Percentiles rank a stretch among this genome's conserved stretches.
Evolutionary conservation across 495 filamentous ascomycete species (phyloP).

Genomic region (Tuber melanosporum): DNA sequence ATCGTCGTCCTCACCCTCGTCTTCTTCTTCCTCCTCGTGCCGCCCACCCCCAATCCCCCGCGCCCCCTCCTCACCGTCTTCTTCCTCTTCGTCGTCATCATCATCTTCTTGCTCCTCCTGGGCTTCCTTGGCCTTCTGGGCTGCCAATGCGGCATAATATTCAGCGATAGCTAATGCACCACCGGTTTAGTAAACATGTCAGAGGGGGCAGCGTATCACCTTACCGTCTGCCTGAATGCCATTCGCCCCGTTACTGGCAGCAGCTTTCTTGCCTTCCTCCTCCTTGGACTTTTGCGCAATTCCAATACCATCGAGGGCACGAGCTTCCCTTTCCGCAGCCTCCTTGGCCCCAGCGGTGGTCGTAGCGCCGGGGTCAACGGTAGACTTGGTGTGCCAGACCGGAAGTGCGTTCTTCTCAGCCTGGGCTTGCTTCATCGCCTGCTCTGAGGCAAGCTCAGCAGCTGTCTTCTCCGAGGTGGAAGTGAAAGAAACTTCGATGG

Average conservation of each 20-base stretch:
- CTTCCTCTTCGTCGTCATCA: slow-evolving; percentile 49
- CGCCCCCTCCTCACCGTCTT: slow-evolving; percentile 36
- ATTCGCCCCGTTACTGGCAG: slow-evolving; percentile 42
- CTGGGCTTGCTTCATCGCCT: slow-evolving; percentile 63
- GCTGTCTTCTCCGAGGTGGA: slow-evolving; percentile 66
- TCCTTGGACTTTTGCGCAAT: slow-evolving; percentile 49
- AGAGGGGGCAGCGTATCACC: not conserved
- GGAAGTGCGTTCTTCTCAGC: slow-evolving; percentile 81
- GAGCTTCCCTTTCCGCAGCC: slow-evolving; percentile 41
- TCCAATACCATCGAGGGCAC: slow-evolving; percentile 32
- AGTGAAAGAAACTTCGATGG: slow-evolving; percentile 72
- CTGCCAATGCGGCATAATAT: slow-evolving; percentile 52
- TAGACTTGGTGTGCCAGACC: slow-evolving; percentile 81
- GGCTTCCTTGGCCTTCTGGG: slow-evolving; percentile 49
- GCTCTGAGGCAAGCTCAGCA: slow-evolving; percentile 65
- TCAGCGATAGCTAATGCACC: slow-evolving; percentile 45
- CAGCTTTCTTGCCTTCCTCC: slow-evolving; percentile 53
- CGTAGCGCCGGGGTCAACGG: slow-evolving; percentile 53
- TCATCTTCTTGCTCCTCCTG: slow-evolving; percentile 46
- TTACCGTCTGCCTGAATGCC: slow-evolving; percentile 38
- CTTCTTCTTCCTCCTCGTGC: slow-evolving; percentile 45
- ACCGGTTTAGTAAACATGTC: slow-evolving; percentile 12
- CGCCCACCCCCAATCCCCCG: slow-evolving; percentile 45
- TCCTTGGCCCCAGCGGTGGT: slow-evolving; percentile 39
- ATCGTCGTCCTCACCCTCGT: slow-evolving; percentile 49